Evolutionary conservation across 495 filamentous ascomycete genomes (phyloP).

Genomic region (Penicillium odoratum): DNA sequence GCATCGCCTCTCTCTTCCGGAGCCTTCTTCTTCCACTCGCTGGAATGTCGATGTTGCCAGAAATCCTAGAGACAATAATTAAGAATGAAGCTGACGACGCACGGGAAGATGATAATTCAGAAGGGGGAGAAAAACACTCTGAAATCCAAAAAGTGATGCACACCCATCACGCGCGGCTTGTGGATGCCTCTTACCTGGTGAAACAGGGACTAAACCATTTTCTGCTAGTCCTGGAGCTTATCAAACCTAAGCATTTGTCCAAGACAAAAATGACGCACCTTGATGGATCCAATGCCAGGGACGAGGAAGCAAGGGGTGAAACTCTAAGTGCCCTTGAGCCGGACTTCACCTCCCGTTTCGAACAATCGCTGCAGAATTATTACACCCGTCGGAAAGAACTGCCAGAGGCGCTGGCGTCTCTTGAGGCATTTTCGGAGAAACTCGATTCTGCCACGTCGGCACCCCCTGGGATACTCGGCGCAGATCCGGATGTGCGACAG

Average conservation of each 20-base stretch:
- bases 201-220: constrained; percentile 28
- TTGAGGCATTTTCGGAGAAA: constrained; percentile 34
- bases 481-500: constrained; percentile 29
- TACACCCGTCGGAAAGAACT: constrained; percentile 25
- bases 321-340: constrained; percentile 17
- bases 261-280: constrained; percentile 16
- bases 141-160: constrained; percentile 50
- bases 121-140: constrained; percentile 33
- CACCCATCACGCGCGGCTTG: constrained; percentile 59
- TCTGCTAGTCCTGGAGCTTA: constrained; percentile 28
- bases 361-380: constrained; percentile 19
- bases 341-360: constrained; percentile 23
- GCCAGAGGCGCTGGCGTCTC: constrained; percentile 24
- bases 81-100: constrained; percentile 27
- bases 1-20: constrained; percentile 54
- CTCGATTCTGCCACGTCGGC: background rate
- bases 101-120: constrained; percentile 24
- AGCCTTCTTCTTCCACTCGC: constrained; percentile 61
- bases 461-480: background rate
- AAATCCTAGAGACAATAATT: constrained; percentile 63
- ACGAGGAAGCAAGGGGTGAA: constrained; percentile 33
- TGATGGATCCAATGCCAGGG: constrained; percentile 6
- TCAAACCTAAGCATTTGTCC: constrained; percentile 26
- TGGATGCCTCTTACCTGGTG: constrained; percentile 50
- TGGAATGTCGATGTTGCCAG: constrained; percentile 67